Base-by-base conservation (phyloP, 345 rosid genomes). In the Anacardium occidentale region DNA sequence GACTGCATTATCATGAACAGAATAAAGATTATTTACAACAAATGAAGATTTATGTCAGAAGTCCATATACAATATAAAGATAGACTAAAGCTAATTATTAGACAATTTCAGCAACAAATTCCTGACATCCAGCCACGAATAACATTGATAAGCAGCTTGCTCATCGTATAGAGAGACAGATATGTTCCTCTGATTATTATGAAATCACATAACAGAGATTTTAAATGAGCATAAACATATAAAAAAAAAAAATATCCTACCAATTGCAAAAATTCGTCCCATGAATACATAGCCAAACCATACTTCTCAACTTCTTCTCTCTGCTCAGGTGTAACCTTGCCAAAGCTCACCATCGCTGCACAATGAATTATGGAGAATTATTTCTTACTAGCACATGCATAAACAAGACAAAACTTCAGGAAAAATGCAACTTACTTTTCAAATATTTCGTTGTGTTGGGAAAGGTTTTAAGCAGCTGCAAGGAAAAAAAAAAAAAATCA, bases 321-420 rank as follows among this genome's bases (percentile, higher is more conserved):
- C 76, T 96, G 89, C 69, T 80, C 87, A 54, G 76, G 70, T 69
- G 92, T 79, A 74, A 91, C 81, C 84, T 83, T 89, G 66, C 98
- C 97, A 80, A 96, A 93, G 82, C 99, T 96, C 79, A 96, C 96
- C 76, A 96, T 84, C 82, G 93, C 99, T 93, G 80, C 86, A 80
- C 5, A 62, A 58, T 18, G 56, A 77, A 63, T 45, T 53, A 65
- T n/a, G 67, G 1, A 29, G 32, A 29, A 72, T 77, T 37, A 78
- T 51, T 50, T 63, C 47, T 72, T 10, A 47, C 51, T 45, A 50
- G 48, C 57, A 54, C 22, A 44, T 3, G n/a, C 44, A 45, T 22
- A 66, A 18, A 29, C 56, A 74, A 67, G 57, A 73, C 7, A 64
- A 55, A 44, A 12, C 29, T 71, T 74, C 64, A 34, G 54, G 62